A percentile compares a stretch with the other conserved stretches of the same genome.
phyloP scores from a whole-genome alignment of 805 yeast species.

The Ogataea siamensis region DNA sequence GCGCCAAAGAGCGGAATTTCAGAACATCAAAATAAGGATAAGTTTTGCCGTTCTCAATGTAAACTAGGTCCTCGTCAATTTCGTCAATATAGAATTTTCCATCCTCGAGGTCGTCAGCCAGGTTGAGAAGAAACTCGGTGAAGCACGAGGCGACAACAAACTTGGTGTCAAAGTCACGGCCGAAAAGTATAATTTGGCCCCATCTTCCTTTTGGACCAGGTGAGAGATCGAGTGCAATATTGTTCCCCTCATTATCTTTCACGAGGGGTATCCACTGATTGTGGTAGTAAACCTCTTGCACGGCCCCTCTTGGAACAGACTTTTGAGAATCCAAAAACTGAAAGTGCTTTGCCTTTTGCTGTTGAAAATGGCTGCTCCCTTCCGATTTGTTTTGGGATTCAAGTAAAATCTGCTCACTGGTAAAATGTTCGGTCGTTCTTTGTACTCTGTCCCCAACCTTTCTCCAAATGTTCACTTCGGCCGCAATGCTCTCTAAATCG shows the following conservation, averaged over 20 bases:
- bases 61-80: constrained; percentile 55
- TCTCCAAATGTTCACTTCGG: constrained; percentile 85
- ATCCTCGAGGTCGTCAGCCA: constrained; percentile 83
- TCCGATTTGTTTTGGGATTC: constrained; percentile 16
- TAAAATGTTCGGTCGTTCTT: constrained; percentile 14
- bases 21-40: constrained; percentile 70
- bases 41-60: constrained; percentile 34
- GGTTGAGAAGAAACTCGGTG: constrained; percentile 80
- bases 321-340: constrained; percentile 50
- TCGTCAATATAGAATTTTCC: constrained; percentile 77
- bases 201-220: constrained; percentile 75
- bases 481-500: constrained; percentile 76
- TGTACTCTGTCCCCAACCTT: constrained; percentile 48
- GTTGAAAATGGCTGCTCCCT: constrained; percentile 17
- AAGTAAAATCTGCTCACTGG: constrained; percentile 11
- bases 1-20: constrained; percentile 55
- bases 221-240: constrained; percentile 84
- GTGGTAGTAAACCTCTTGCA: constrained; percentile 81
- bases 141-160: constrained; percentile 83
- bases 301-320: constrained; percentile 73
- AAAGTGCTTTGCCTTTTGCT: constrained; percentile 24
- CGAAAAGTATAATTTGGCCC: constrained; percentile 92
- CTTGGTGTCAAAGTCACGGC: constrained; percentile 91
- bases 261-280: constrained; percentile 89
- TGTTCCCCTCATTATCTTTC: constrained; percentile 87